phyloP scores from a whole-genome alignment of 2,329 filamentous ascomycete genomes.

The Gliomastix tumulicola region DNA sequence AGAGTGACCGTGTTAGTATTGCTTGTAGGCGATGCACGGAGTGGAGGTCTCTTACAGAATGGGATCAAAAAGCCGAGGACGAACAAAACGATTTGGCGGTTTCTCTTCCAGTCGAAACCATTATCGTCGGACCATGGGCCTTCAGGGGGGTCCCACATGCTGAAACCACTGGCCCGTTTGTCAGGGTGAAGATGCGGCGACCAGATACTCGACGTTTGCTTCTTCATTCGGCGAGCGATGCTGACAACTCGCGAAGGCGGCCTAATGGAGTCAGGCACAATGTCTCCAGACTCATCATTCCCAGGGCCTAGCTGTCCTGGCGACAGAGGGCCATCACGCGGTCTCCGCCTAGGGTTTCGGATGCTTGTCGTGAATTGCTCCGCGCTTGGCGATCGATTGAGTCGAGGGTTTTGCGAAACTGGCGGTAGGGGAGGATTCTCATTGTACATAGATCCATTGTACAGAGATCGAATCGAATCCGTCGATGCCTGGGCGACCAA shows the following conservation, averaged over 20 bases:
- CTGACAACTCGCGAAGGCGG: slow-evolving; percentile 14
- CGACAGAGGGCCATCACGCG: no score
- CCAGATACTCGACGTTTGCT: slow-evolving; percentile 58
- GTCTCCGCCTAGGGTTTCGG: slow-evolving; percentile 36
- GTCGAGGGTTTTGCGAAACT: no score
- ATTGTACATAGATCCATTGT: slow-evolving; percentile 22
- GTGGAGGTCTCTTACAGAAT: slow-evolving; percentile 45
- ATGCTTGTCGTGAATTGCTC: slow-evolving; percentile 39
- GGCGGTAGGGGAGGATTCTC: slow-evolving; percentile 33
- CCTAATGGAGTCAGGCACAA: no score
- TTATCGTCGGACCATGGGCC: slow-evolving; percentile 57
- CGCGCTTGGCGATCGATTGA: slow-evolving; percentile 39
- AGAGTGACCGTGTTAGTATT: no score
- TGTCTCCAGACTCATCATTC: no score
- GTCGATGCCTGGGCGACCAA: slow-evolving; percentile 37
- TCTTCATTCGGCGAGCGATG: slow-evolving; percentile 23
- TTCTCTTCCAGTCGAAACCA: slow-evolving; percentile 57
- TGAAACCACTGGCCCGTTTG: slow-evolving; percentile 48
- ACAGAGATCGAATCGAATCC: slow-evolving; percentile 37
- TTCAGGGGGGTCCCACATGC: slow-evolving; percentile 68
- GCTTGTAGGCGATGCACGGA: no score
- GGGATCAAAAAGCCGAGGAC: slow-evolving; percentile 72
- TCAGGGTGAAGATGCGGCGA: slow-evolving; percentile 66
- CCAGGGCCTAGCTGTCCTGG: not conserved
- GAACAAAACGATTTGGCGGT: slow-evolving; percentile 70